Percentiles rank a stretch among this genome's conserved stretches.
These are phyloP conservation scores for Allium fistulosum DNA, from an alignment of 106 monocot genomes.

Conservation along the genomic window DNA sequence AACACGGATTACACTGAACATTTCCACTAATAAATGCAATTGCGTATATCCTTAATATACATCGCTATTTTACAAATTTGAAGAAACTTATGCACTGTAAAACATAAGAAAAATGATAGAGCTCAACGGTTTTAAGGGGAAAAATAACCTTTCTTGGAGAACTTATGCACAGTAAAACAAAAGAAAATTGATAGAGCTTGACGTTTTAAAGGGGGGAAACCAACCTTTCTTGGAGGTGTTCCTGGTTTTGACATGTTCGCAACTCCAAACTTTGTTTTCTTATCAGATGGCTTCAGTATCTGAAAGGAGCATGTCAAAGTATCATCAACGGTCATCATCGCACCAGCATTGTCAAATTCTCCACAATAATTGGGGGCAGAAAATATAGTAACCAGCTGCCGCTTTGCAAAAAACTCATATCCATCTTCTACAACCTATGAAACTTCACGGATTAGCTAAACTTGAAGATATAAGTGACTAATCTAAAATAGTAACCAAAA, in stretches of 20 bases:
- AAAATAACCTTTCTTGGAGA: too few species aligned
- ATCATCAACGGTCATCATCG: conserved; percentile 32
- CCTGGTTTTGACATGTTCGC: conserved; percentile 26
- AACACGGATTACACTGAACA: too few species aligned
- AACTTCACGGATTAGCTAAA: neutral
- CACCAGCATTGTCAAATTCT: conserved; percentile 39
- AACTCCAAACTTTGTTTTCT: conserved; percentile 22
- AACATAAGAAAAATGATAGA: too few species aligned
- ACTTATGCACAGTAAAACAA: too few species aligned
- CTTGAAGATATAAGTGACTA: neutral
- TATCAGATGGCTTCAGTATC: conserved; percentile 36
- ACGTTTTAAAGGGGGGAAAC: neutral
- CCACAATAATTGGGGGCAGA: conserved; percentile 44
- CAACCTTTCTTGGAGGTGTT: conserved; percentile 34
- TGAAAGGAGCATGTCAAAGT: conserved; percentile 34
- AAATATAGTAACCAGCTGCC: conserved; percentile 28
- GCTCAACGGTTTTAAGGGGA: too few species aligned
- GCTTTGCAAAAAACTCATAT: conserved; percentile 22
- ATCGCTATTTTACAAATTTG: too few species aligned
- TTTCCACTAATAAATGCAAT: too few species aligned
- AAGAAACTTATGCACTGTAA: too few species aligned
- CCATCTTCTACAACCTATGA: conserved; percentile 20
- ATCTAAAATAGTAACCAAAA: too few species aligned
- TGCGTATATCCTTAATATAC: too few species aligned
- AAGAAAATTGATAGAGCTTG: too few species aligned